Base-by-base conservation (phyloP, 2,329 filamentous ascomycete species). In the Aspergillus sclerotialis region DNA sequence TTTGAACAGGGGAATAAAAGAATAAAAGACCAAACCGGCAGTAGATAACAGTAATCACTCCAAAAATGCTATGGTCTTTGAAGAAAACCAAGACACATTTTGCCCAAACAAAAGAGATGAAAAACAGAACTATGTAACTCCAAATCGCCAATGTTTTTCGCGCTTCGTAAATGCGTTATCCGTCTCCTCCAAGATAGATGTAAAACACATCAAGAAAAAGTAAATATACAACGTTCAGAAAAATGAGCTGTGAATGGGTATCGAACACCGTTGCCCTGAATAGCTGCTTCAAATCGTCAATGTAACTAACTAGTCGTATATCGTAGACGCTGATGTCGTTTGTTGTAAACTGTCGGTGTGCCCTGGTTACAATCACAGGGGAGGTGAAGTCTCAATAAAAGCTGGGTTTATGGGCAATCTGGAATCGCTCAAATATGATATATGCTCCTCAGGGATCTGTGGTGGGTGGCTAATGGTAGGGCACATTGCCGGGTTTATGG, bases 371-470 rank as follows among this genome's bases (percentile, higher is more conserved):
- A n/a, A n/a, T n/a, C n/a, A n/a, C n/a, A n/a, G n/a, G n/a, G n/a
- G n/a, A n/a, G n/a, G n/a, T n/a, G n/a, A n/a, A 23, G 39, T 38
- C 8, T 48, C 40, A 30, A 38, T 36, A 33, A 49, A 51, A 31
- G 48, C 47, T 11, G 54, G 54, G 25, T 56, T 56, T 37, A 56
- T 56, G 9, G 53, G 53, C 23, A 56, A 36, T 35, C 43, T 39
- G 11, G 51, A 55, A 24, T 50, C 46, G 30, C 33, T 46, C 13
- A 50, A 28, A 25, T 42, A 44, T n/a, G 36, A 21, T n/a, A 36
- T 39, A 15, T 38, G 36, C 14, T 38, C 36, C 16, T 36, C 36
- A 10, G 38, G 27, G 13, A 31, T 14, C 17, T 40, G 37, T 15
- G 30, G 32, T 28, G 37, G 18, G 21, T 39, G 38, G 26, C 31